Evolutionary conservation across 352 stramenopile genomes (phyloP).

Genomic region (Globisporangium spinosum): DNA sequence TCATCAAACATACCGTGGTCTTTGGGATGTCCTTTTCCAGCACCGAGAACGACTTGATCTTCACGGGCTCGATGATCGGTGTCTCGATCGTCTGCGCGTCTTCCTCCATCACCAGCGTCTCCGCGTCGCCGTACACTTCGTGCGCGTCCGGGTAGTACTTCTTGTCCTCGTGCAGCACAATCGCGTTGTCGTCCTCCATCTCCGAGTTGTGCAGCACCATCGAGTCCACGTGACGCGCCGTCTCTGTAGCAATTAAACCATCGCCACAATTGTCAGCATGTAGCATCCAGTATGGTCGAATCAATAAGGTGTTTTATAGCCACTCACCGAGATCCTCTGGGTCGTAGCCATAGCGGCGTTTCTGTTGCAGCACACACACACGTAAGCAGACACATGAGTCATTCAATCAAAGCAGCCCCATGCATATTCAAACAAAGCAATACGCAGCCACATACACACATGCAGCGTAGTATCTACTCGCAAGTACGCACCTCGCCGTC

Average conservation of each 20-base stretch:
- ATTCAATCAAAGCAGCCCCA: not conserved
- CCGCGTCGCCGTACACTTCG: conserved; percentile 95
- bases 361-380: conserved; percentile 3
- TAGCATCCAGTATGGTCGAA: not conserved
- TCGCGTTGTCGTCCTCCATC: conserved; percentile 83
- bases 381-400: not conserved
- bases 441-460: conserved; percentile 1
- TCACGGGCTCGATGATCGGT: conserved; percentile 96
- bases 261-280: not conserved
- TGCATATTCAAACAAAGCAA: not conserved
- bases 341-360: conserved; percentile 18
- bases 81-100: conserved; percentile 98
- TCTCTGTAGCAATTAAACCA: conserved; percentile 6
- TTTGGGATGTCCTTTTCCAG: conserved; percentile 78
- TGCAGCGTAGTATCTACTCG: not conserved
- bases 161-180: conserved; percentile 99
- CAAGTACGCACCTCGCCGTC: conserved; percentile 17
- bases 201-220: conserved; percentile 44
- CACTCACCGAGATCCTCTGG: conserved; percentile 18
- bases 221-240: conserved; percentile 36
- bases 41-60: conserved; percentile 91
- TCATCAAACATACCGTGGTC: conserved; percentile 39
- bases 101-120: conserved; percentile 98
- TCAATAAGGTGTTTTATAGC: not conserved
- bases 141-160: conserved; percentile 98